A percentile compares a stretch with the other conserved stretches of the same genome.
These are phyloP conservation scores for Rhododendron ovatum DNA, from an alignment of 148 eudicot species.

Conservation along the genomic window DNA sequence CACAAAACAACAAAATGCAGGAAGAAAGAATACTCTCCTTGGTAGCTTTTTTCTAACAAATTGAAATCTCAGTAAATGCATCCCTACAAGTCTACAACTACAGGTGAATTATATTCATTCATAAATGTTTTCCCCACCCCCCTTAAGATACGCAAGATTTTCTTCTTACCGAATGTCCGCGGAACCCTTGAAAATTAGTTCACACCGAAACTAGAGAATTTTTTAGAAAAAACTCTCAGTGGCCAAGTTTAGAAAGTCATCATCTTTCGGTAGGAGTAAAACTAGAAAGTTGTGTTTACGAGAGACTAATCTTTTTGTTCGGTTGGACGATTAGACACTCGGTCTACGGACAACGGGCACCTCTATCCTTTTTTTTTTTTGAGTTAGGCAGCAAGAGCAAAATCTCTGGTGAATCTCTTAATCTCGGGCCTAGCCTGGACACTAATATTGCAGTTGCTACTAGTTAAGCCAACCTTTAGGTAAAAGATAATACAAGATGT, in stretches of 20 bases:
- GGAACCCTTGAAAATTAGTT: neutral
- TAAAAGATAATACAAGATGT: neutral
- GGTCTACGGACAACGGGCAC: too few relatives aligned
- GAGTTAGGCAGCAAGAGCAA: too few relatives aligned
- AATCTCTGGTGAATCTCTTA: too few relatives aligned
- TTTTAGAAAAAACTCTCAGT: neutral
- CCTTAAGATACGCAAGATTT: neutral
- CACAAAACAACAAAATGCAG: neutral
- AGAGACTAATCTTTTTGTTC: neutral
- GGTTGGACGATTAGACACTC: neutral
- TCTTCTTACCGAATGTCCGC: neutral
- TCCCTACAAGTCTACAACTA: neutral
- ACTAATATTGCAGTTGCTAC: too few relatives aligned
- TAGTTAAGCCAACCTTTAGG: neutral
- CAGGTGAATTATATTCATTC: neutral
- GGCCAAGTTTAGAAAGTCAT: neutral
- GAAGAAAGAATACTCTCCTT: neutral
- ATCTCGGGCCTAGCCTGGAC: too few relatives aligned
- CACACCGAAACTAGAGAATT: neutral
- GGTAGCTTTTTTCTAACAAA: neutral
- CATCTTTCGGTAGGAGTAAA: neutral
- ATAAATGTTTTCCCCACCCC: neutral
- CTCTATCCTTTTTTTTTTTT: too few relatives aligned
- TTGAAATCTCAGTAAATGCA: too few relatives aligned
- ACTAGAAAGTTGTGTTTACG: neutral